Conservation (phyloP, 202 grass and related monocot genomes). For the Zizania palustris region DNA sequence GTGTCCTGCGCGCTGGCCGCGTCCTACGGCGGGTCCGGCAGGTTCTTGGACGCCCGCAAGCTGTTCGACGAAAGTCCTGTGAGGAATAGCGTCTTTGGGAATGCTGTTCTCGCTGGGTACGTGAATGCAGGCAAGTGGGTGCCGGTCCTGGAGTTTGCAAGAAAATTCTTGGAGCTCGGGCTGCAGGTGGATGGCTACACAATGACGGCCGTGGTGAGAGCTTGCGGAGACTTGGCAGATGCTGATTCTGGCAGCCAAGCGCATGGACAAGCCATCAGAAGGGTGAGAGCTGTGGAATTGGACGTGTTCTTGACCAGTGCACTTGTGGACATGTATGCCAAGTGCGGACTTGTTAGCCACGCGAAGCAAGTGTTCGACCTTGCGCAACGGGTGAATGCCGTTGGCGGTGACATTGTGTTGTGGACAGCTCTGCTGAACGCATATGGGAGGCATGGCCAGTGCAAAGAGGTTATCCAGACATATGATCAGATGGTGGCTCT, state of each 20-base stretch:
- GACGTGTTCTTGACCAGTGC: slow-evolving; percentile 48
- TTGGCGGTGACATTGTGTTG: slow-evolving; percentile 50
- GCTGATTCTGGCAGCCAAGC: slow-evolving; percentile 37
- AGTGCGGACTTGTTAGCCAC: slow-evolving; percentile 45
- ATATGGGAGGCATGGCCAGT: slow-evolving; percentile 52
- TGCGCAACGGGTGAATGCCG: slow-evolving; percentile 8
- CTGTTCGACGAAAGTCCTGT: slow-evolving; percentile 61
- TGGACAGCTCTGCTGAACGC: slow-evolving; percentile 71
- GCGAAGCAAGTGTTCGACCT: slow-evolving; percentile 42
- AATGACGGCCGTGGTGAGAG: slow-evolving; percentile 48
- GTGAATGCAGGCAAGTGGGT: slow-evolving; percentile 40
- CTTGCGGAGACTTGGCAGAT: slow-evolving; percentile 48
- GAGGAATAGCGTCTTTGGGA: slow-evolving; percentile 59
- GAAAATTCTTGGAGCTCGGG: slow-evolving; percentile 38
- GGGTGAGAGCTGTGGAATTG: slow-evolving; percentile 5
- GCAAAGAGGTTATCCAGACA: slow-evolving; percentile 49
- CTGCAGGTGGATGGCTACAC: slow-evolving; percentile 46
- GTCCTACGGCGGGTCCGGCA: slow-evolving; percentile 45
- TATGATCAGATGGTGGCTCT: slow-evolving; percentile 57
- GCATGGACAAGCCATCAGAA: slow-evolving; percentile 50
- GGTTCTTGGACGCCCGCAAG: slow-evolving; percentile 39
- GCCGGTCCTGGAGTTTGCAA: slow-evolving; percentile 31
- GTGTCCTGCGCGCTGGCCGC: slow-evolving; percentile 60
- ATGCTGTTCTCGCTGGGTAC: slow-evolving; percentile 51
- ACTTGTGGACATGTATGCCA: slow-evolving; percentile 60